These are phyloP conservation scores for Casuarina cunninghamiana DNA, from an alignment of 306 rosid species.

Conservation along the genomic window DNA sequence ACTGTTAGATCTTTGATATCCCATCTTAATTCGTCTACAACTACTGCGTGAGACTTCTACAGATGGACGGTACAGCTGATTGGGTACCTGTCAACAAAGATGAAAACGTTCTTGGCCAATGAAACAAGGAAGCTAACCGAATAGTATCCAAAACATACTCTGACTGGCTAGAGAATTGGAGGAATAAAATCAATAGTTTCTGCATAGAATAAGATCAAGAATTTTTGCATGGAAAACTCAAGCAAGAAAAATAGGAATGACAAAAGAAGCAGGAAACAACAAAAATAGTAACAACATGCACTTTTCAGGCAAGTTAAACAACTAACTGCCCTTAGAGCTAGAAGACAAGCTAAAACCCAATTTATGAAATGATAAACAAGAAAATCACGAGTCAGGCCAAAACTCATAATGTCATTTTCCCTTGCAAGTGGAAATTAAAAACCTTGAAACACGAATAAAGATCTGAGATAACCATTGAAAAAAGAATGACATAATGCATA, in stretches of 20 bases:
- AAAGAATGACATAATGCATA: neutral
- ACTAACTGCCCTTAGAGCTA: neutral
- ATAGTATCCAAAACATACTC: conserved; percentile 1
- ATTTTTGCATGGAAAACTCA: conserved; percentile 1
- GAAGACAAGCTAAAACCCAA: neutral
- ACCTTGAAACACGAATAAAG: neutral
- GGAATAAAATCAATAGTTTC: neutral
- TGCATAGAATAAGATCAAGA: conserved; percentile 1
- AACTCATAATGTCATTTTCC: neutral
- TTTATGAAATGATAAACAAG: neutral
- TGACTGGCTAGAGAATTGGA: conserved; percentile 1
- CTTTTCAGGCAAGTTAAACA: neutral
- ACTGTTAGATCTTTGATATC: conserved; percentile 59
- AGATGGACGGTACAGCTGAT: conserved; percentile 65
- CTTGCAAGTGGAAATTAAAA: neutral
- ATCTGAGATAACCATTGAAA: neutral
- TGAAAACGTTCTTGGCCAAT: conserved; percentile 10
- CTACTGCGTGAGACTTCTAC: conserved; percentile 56
- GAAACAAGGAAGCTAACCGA: neutral
- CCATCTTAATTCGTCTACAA: conserved; percentile 73
- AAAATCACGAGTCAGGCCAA: neutral
- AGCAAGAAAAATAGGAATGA: conserved; percentile 1
- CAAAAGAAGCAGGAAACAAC: neutral
- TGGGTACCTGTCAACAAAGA: conserved; percentile 50
- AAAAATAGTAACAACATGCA: neutral